Conservation (phyloP, 2,329 filamentous ascomycete genomes). For the Stylonectria norvegica region DNA sequence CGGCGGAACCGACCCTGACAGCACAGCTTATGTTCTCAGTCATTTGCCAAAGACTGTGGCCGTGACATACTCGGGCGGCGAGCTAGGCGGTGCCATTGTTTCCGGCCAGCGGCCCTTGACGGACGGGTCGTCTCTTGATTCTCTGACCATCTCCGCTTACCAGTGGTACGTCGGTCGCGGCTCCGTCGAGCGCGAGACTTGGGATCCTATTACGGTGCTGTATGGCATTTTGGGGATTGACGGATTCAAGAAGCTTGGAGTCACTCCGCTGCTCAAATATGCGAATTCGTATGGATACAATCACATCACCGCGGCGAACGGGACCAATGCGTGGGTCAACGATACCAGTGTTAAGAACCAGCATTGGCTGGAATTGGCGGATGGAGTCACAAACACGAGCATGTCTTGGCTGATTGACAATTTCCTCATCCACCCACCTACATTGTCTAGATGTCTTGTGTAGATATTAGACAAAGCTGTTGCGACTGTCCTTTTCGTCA, state of each 20-base stretch:
- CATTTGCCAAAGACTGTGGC: constrained; percentile 34
- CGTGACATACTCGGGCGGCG: constrained; percentile 41
- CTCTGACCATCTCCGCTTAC: constrained; percentile 36
- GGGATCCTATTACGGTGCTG: constrained; percentile 42
- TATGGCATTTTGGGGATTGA: constrained; percentile 22
- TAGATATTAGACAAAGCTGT: not conserved
- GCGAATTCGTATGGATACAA: constrained; percentile 41
- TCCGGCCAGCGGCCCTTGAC: constrained; percentile 37
- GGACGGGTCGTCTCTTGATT: constrained; percentile 31
- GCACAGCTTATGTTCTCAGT: constrained; percentile 43
- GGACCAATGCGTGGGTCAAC: not conserved
- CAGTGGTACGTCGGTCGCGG: constrained; percentile 37
- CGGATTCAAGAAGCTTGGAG: not conserved
- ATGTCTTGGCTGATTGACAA: constrained; percentile 1
- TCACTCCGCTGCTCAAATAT: constrained; percentile 34
- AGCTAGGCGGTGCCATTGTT: constrained; percentile 41
- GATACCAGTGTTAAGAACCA: not conserved
- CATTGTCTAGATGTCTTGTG: not conserved
- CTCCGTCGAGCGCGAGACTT: constrained; percentile 30
- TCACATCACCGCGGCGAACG: constrained; percentile 23
- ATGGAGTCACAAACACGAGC: constrained; percentile 1
- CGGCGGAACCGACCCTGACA: constrained; percentile 35
- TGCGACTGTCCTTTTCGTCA: no score
- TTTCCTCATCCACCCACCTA: not conserved
- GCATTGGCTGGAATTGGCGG: not conserved